Evolutionary conservation across 352 stramenopile genomes (phyloP).

Genomic region (Phytophthora macrochlamydospora): DNA sequence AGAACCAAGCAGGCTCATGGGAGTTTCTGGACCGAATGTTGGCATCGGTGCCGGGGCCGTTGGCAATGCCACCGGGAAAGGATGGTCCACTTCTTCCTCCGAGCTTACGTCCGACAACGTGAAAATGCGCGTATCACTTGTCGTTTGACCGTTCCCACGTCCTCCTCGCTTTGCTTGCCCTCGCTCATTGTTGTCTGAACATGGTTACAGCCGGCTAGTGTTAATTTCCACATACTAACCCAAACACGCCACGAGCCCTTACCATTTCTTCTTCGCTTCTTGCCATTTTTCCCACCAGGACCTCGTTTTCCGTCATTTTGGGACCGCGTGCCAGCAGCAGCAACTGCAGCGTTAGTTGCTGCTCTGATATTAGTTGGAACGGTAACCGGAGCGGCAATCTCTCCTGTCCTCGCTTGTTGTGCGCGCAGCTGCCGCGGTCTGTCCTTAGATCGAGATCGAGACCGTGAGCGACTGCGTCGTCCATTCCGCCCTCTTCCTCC

Average conservation of each 20-base stretch:
- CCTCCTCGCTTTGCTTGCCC: constrained; percentile 21
- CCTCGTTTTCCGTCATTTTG: constrained; percentile 22
- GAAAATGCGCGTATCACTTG: constrained; percentile 19
- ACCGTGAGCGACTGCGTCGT: constrained; percentile 19
- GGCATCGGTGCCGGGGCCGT: constrained; percentile 18
- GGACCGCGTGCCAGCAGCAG: constrained; percentile 6
- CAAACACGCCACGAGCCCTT: background rate
- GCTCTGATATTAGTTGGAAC: constrained; percentile 8
- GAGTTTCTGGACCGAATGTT: constrained; percentile 13
- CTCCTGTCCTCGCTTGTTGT: constrained; percentile 10
- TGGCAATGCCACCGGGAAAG: constrained; percentile 32
- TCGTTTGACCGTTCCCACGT: constrained; percentile 9
- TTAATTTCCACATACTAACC: background rate
- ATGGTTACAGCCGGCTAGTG: constrained; percentile 3
- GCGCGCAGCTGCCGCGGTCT: constrained; percentile 7
- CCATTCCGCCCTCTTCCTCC: constrained; percentile 23
- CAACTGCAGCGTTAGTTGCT: constrained; percentile 7
- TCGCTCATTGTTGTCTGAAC: constrained; percentile 20
- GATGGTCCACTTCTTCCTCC: constrained; percentile 35
- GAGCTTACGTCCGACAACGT: constrained; percentile 47
- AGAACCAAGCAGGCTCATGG: constrained; percentile 14
- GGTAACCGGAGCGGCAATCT: background rate
- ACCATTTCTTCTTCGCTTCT: constrained; percentile 47
- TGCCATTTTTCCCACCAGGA: constrained; percentile 17
- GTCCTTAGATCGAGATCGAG: constrained; percentile 33